Evolutionary conservation across 805 yeast genomes (phyloP).

Genomic region (Myxozyma neotropica): DNA sequence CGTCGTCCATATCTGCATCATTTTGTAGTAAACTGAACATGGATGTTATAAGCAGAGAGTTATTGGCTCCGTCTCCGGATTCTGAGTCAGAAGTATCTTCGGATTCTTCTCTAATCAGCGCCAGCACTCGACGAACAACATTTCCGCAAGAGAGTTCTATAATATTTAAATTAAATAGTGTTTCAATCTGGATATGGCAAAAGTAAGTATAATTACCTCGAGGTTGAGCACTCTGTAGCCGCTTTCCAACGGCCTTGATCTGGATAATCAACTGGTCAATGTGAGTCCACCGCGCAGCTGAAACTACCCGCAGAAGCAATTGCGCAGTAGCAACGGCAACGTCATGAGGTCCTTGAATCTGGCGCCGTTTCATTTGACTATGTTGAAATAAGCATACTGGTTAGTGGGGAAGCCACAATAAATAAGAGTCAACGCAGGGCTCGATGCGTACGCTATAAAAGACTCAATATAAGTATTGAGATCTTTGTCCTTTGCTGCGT

Average conservation of each 20-base stretch:
- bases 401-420: background rate
- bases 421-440: background rate
- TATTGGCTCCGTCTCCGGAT: conserved; percentile 25
- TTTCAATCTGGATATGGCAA: background rate
- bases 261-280: conserved; percentile 71
- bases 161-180: background rate
- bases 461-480: conserved; percentile 49
- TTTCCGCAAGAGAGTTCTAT: conserved; percentile 85
- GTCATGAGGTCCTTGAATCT: conserved; percentile 74
- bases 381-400: too few relatives aligned
- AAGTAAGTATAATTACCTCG: conserved; percentile 42
- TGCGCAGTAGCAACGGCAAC: conserved; percentile 89
- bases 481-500: conserved; percentile 39
- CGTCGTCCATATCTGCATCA: conserved; percentile 38
- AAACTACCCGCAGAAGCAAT: conserved; percentile 80
- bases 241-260: conserved; percentile 71
- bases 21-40: conserved; percentile 74
- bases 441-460: conserved; percentile 45
- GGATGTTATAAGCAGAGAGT: conserved; percentile 66
- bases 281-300: conserved; percentile 84
- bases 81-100: conserved; percentile 49
- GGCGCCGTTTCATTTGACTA: conserved; percentile 70
- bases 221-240: conserved; percentile 77
- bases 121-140: conserved; percentile 83
- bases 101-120: conserved; percentile 83